phyloP scores from a whole-genome alignment of 352 stramenopile species.

The Peronosclerospora sorghi region DNA sequence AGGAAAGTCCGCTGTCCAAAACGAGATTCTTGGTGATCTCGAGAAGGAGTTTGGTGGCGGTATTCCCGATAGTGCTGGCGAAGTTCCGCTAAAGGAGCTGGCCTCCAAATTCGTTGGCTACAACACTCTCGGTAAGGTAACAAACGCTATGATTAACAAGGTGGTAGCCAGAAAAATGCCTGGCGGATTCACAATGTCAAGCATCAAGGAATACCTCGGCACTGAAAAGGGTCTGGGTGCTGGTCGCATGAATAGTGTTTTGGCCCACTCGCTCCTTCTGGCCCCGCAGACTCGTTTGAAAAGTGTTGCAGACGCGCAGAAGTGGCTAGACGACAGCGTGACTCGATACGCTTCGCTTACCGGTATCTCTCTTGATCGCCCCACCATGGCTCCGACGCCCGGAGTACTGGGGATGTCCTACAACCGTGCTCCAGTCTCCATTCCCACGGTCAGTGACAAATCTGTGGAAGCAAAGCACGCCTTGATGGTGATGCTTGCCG shows the following conservation, averaged over 20 bases:
- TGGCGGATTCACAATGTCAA: slow-evolving; percentile 73
- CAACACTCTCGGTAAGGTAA: slow-evolving; percentile 61
- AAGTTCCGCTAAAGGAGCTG: slow-evolving; percentile 66
- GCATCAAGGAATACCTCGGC: slow-evolving; percentile 60
- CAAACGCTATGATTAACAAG: slow-evolving; percentile 51
- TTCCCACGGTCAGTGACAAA: slow-evolving; percentile 49
- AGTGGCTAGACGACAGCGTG: slow-evolving; percentile 71
- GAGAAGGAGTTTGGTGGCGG: slow-evolving; percentile 77
- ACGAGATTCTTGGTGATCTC: slow-evolving; percentile 81
- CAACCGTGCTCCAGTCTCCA: slow-evolving; percentile 26
- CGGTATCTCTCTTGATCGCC: slow-evolving; percentile 46
- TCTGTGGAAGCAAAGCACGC: slow-evolving; percentile 65
- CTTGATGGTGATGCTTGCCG: slow-evolving; percentile 59
- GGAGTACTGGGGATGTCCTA: slow-evolving; percentile 29
- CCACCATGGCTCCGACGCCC: slow-evolving; percentile 10
- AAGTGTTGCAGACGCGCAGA: slow-evolving; percentile 56
- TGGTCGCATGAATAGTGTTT: slow-evolving; percentile 65
- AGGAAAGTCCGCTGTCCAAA: slow-evolving; percentile 81
- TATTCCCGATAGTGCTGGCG: slow-evolving; percentile 55
- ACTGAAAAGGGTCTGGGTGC: slow-evolving; percentile 45
- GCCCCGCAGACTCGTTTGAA: slow-evolving; percentile 56
- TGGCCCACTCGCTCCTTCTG: slow-evolving; percentile 53
- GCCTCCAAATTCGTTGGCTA: slow-evolving; percentile 58
- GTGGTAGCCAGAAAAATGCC: slow-evolving; percentile 76
- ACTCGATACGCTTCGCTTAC: slow-evolving; percentile 62